Conservation (phyloP, 352 stramenopile species). For the Phytophthora palmivora region DNA sequence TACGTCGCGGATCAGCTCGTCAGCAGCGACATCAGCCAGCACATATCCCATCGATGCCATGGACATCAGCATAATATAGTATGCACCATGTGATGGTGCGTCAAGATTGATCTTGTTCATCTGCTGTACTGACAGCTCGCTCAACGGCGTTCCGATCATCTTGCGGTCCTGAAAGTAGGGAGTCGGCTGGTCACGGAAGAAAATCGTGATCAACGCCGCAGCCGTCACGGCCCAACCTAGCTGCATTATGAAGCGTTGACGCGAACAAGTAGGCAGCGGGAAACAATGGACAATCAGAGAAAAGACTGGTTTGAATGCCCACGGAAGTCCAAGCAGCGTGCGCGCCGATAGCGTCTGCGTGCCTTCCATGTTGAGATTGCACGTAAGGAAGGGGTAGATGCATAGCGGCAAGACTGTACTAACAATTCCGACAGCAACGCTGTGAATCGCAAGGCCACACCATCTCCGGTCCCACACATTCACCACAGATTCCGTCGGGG, state of each 20-base stretch:
- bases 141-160: constrained; percentile 32
- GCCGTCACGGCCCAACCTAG: constrained; percentile 53
- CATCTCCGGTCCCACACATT: constrained; percentile 43
- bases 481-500: constrained; percentile 1
- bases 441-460: constrained; percentile 58
- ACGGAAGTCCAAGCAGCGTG: constrained; percentile 54
- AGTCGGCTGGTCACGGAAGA: constrained; percentile 41
- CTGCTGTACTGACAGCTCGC: constrained; percentile 32
- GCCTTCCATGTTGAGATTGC: constrained; percentile 73
- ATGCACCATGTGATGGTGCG: constrained; percentile 42
- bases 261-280: constrained; percentile 25
- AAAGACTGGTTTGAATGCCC: constrained; percentile 57
- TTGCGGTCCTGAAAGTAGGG: constrained; percentile 52
- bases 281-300: constrained; percentile 42
- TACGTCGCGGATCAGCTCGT: constrained; percentile 56
- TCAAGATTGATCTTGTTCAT: constrained; percentile 48
- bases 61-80: constrained; percentile 71
- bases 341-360: constrained; percentile 60
- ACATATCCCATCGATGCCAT: constrained; percentile 76
- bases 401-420: constrained; percentile 56
- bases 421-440: constrained; percentile 51
- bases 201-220: constrained; percentile 35
- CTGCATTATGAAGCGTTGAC: constrained; percentile 38
- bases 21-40: constrained; percentile 74
- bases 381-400: constrained; percentile 67